Percentiles rank a stretch among this genome's conserved stretches.
phyloP scores from a whole-genome alignment of 257 asterid genomes.

The Solanum chilense region DNA sequence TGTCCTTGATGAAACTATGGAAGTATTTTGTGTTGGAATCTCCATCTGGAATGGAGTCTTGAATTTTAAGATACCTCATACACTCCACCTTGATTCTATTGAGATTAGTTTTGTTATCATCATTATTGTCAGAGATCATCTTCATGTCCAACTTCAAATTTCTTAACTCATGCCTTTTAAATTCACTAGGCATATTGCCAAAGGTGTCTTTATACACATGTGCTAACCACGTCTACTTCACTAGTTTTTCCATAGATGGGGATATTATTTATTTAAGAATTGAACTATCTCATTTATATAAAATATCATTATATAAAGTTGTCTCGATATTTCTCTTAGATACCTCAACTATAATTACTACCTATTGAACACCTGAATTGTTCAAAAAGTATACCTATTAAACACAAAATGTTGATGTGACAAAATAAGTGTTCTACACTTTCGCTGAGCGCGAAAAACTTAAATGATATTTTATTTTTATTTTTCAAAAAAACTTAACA shows the following conservation, averaged over 20 bases:
- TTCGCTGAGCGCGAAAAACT: too few species aligned
- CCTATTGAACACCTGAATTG: too few species aligned
- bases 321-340: too few species aligned
- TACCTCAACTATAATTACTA: too few species aligned
- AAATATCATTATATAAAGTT: too few species aligned
- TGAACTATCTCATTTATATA: neutral
- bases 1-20: neutral
- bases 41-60: neutral
- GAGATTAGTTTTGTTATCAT: neutral
- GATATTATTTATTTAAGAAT: too few species aligned
- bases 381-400: too few species aligned
- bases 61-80: neutral
- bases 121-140: neutral
- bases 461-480: too few species aligned
- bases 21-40: neutral
- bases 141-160: neutral
- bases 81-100: neutral
- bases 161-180: neutral
- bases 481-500: too few species aligned
- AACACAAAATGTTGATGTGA: too few species aligned
- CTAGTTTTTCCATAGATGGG: neutral
- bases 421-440: too few species aligned
- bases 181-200: neutral
- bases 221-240: neutral
- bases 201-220: neutral